These are phyloP conservation scores for Ulmus americana DNA, from an alignment of 331 rosid genomes.

Conservation along the genomic window DNA sequence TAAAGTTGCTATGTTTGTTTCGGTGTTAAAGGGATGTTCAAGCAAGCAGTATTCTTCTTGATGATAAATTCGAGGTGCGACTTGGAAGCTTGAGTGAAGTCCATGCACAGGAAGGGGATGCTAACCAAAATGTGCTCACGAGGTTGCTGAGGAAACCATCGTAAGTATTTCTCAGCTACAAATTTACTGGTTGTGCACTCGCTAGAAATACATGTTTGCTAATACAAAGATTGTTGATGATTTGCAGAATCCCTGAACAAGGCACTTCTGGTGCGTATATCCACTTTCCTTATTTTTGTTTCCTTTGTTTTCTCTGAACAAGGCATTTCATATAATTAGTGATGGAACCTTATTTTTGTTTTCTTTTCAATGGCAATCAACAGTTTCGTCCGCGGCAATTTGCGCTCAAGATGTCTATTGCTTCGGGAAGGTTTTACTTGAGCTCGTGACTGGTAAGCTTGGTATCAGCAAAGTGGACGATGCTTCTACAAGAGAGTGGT, in stretches of 20 bases:
- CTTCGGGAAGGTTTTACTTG: constrained; percentile 80
- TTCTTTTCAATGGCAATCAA: constrained; percentile 26
- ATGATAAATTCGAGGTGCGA: constrained; percentile 93
- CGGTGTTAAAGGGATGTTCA: constrained; percentile 62
- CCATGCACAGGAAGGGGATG: constrained; percentile 59
- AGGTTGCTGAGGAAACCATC: constrained; percentile 66
- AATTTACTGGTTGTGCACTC: neutral
- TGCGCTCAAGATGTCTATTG: constrained; percentile 70
- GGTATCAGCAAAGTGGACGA: constrained; percentile 64
- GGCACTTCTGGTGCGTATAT: constrained; percentile 50
- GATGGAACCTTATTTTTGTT: neutral
- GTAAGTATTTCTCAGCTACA: constrained; percentile 40
- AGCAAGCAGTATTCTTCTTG: constrained; percentile 95
- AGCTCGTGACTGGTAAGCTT: constrained; percentile 82
- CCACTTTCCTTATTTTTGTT: constrained; percentile 4
- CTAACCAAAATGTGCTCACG: constrained; percentile 54
- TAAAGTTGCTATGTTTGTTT: constrained; percentile 27
- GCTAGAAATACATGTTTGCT: too few relatives aligned
- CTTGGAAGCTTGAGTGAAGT: constrained; percentile 91
- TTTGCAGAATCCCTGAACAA: constrained; percentile 61
- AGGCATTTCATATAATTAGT: too few relatives aligned
- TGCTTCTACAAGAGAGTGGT: constrained; percentile 59
- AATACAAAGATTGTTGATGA: neutral
- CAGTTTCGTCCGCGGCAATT: constrained; percentile 50
- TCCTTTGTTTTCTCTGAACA: neutral